A percentile compares a stretch with the other conserved stretches of the same genome.
Conservation (phyloP, 768 basidiomycete genomes). For the Macrocybe gigantea region DNA sequence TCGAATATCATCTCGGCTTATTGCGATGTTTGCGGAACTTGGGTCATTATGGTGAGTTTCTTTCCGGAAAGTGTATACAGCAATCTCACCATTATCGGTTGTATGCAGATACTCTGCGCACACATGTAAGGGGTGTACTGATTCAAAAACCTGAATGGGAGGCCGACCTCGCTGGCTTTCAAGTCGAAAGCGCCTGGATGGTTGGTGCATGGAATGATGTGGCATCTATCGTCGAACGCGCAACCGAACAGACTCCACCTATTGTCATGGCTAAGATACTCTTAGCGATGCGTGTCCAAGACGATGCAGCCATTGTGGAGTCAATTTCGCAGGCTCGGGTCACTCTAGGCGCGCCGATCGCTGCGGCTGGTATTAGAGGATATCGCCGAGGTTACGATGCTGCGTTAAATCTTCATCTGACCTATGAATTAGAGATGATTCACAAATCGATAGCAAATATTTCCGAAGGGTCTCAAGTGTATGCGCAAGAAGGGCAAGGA, state of each 20-base stretch:
- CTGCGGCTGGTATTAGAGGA: constrained; percentile 71
- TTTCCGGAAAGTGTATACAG: neutral
- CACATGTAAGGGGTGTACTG: constrained; percentile 89
- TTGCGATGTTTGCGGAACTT: constrained; percentile 88
- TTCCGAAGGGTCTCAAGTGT: constrained; percentile 31
- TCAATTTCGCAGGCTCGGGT: constrained; percentile 61
- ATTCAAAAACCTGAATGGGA: constrained; percentile 85
- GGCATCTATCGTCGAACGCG: constrained; percentile 45
- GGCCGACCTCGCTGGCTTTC: constrained; percentile 68
- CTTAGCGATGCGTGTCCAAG: constrained; percentile 64
- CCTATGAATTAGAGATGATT: constrained; percentile 80
- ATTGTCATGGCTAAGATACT: constrained; percentile 76
- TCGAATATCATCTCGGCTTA: constrained; percentile 85
- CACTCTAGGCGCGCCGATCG: constrained; percentile 74
- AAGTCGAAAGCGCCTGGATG: constrained; percentile 94
- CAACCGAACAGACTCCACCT: constrained; percentile 49
- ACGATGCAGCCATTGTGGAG: constrained; percentile 37
- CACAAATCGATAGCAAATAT: constrained; percentile 35
- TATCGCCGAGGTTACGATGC: constrained; percentile 89
- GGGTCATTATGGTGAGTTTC: constrained; percentile 86
- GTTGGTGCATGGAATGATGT: constrained; percentile 91
- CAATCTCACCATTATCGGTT: constrained; percentile 3
- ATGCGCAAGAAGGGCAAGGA: constrained; percentile 24
- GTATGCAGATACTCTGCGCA: constrained; percentile 78
- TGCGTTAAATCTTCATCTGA: constrained; percentile 75